Evolutionary conservation across 148 eudicot genomes (phyloP).

Genomic region (Beta vulgaris): DNA sequence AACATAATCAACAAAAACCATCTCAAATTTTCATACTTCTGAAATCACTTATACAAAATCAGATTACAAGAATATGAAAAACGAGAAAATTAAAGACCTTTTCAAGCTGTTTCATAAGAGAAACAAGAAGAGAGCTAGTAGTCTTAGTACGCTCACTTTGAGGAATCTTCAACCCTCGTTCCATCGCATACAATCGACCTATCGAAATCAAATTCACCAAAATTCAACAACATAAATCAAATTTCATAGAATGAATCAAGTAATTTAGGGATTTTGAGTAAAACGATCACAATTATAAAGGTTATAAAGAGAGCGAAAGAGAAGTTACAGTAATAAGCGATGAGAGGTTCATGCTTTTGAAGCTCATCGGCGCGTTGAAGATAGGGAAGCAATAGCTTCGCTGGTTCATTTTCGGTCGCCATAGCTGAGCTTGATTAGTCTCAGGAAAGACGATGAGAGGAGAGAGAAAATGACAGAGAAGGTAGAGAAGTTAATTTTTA

Average conservation of each 20-base stretch:
- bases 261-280: conserved; percentile 14
- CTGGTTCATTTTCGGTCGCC: conserved; percentile 73
- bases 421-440: not conserved
- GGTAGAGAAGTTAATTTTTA: not conserved
- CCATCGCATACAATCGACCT: conserved; percentile 99
- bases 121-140: conserved; percentile 66
- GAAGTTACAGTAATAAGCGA: conserved; percentile 82
- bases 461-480: not conserved
- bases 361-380: conserved; percentile 99
- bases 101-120: conserved; percentile 95
- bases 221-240: not conserved
- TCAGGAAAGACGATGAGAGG: not conserved
- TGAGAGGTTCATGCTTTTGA: conserved; percentile 93
- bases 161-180: conserved; percentile 84
- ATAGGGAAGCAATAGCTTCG: conserved; percentile 85
- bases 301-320: not conserved
- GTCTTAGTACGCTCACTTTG: conserved; percentile 75
- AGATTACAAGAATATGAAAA: not conserved
- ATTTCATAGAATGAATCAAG: not conserved
- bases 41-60: too few species aligned
- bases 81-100: conserved; percentile 45
- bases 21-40: too few species aligned
- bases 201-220: conserved; percentile 11
- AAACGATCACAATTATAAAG: not conserved
- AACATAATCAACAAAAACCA: conserved; percentile 5